A percentile compares a stretch with the other conserved stretches of the same genome.
phyloP scores from a whole-genome alignment of 2,329 filamentous ascomycete genomes.

The Elsinoe perseae region DNA sequence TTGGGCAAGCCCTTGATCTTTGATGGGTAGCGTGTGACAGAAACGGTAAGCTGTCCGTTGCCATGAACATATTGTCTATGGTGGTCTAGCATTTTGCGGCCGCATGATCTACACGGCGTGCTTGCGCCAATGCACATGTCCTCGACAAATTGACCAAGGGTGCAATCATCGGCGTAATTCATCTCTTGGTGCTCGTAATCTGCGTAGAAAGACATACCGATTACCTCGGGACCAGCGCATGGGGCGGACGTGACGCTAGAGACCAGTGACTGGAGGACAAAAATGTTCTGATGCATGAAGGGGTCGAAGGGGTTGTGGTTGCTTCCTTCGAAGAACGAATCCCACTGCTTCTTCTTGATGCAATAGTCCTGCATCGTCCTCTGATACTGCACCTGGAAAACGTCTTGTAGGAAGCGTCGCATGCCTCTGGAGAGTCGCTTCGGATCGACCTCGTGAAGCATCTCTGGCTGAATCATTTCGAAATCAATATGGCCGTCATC shows the following conservation, averaged over 20 bases:
- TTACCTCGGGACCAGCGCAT: constrained; percentile 81
- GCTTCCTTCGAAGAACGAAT: constrained; percentile 82
- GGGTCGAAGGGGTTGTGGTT: constrained; percentile 89
- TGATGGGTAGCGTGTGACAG: constrained; percentile 67
- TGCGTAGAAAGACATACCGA: constrained; percentile 79
- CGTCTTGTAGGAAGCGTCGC: constrained; percentile 86
- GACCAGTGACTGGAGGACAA: constrained; percentile 86
- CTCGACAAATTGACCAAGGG: constrained; percentile 89
- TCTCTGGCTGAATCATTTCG: constrained; percentile 85
- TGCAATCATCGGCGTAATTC: constrained; percentile 76
- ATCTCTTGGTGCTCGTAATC: constrained; percentile 69
- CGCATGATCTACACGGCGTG: constrained; percentile 74
- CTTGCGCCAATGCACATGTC: constrained; percentile 72
- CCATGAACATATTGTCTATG: constrained; percentile 96
- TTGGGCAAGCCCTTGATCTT: constrained; percentile 59
- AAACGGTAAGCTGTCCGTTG: constrained; percentile 83
- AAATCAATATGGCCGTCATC: constrained; percentile 49
- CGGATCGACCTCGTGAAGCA: constrained; percentile 82
- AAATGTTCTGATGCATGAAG: constrained; percentile 91
- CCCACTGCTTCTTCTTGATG: constrained; percentile 93
- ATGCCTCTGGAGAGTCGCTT: constrained; percentile 81
- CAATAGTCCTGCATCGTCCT: constrained; percentile 89
- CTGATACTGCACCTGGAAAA: constrained; percentile 94
- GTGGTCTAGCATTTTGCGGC: constrained; percentile 82
- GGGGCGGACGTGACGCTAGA: constrained; percentile 91